phyloP scores from a whole-genome alignment of 768 basidiomycete genomes.

The Coprinopsis marcescibilis region DNA sequence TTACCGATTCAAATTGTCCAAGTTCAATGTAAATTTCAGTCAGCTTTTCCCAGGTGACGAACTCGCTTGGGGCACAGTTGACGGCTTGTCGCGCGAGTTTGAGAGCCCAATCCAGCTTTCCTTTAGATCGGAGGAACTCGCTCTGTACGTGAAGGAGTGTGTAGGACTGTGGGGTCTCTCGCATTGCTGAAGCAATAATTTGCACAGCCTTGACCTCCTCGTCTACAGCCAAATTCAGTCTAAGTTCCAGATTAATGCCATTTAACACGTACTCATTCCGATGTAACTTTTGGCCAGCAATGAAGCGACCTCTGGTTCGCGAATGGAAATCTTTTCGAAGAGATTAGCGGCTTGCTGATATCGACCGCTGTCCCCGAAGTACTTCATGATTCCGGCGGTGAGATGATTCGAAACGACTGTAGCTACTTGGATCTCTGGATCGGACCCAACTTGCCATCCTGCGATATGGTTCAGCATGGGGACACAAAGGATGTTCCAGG shows the following conservation, averaged over 20 bases:
- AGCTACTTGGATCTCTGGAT: slow-evolving; percentile 98
- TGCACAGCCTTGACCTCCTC: slow-evolving; percentile 98
- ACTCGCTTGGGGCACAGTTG: slow-evolving; percentile 97
- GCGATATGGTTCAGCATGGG: slow-evolving; percentile 3
- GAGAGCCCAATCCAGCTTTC: slow-evolving; percentile 81
- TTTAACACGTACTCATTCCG: slow-evolving; percentile 83
- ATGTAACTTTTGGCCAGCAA: slow-evolving; percentile 87
- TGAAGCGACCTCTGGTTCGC: slow-evolving; percentile 85
- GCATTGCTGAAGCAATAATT: slow-evolving; percentile 81
- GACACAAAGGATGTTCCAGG: neutral
- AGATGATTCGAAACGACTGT: slow-evolving; percentile 95
- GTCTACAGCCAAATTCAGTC: slow-evolving; percentile 41
- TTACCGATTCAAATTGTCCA: slow-evolving; percentile 72
- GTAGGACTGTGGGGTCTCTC: slow-evolving; percentile 85
- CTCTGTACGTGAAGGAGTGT: slow-evolving; percentile 92
- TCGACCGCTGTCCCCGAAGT: slow-evolving; percentile 89
- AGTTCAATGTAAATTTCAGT: slow-evolving; percentile 93
- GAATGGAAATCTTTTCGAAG: slow-evolving; percentile 84
- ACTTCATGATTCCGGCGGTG: slow-evolving; percentile 91
- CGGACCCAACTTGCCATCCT: slow-evolving; percentile 99
- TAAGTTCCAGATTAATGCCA: too few relatives aligned
- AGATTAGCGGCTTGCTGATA: slow-evolving; percentile 86
- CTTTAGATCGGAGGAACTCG: slow-evolving; percentile 87
- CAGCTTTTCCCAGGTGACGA: slow-evolving; percentile 98
- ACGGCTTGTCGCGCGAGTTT: slow-evolving; percentile 92